Evolutionary conservation across 1,139 yeast genomes (phyloP), one percentile per base, ranked within the genome.

Genomic region (Sugiyamaella paludigena): DNA sequence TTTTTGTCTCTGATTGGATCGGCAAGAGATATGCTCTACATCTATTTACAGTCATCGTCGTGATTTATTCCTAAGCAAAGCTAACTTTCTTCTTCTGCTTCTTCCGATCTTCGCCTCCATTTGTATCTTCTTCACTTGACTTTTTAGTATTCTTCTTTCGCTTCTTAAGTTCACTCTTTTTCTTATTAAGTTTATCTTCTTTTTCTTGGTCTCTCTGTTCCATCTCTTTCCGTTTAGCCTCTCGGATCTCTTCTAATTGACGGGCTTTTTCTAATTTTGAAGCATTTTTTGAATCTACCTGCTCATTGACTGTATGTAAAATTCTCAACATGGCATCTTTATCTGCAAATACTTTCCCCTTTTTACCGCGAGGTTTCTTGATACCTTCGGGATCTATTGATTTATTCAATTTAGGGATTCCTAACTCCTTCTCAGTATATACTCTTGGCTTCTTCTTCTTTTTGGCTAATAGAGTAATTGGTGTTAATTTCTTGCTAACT

Each of bases 231-330:
- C 87, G 81, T 73, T 86, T 87, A 58, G 88, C 74, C 45, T 87
- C 96, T 63, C 98, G 77, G 56, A 92, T 80, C 61, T 87, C 95
- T 66, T 92, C 98, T 45, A 92, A 74, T 66, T 95, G 83, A 62
- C 88, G 79, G 1, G 95, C 83, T 65, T 87, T 87, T 65, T 92
- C 98, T 53, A 92, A 74, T 68, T 89, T 91, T 58, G 95, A 85
- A 62, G 94, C 96, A 61, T 86, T 84, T n/a, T 81, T 79, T 45
- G 80, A 77, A 60, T 91, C 97, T 58, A 83, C 77, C 54, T 83
- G 80, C 63, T 89, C 95, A 59, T 89, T 88, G 46, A 92, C 89
- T 30, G 85, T 80, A 60, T 81, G 83, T 45, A 89, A 81, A 56
- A 92, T 75, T 67, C 95, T 76, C 43, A 80, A 77, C 61, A 86